These are phyloP conservation scores for Starmerella tilneyi DNA, from an alignment of 805 yeast species.

Conservation along the genomic window DNA sequence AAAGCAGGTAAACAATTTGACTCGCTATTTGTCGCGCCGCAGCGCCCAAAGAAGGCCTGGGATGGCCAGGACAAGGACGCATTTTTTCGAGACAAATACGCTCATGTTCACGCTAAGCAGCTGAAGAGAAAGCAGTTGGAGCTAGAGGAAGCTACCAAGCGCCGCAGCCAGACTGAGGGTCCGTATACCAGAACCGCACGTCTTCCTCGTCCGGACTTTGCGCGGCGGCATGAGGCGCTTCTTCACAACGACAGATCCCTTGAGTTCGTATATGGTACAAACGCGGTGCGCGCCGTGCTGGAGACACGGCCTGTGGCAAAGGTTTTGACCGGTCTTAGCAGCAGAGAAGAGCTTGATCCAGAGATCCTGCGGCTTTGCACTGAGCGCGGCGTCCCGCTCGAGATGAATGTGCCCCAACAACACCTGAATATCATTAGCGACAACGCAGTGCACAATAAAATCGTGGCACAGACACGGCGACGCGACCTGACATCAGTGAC, in stretches of 20 bases:
- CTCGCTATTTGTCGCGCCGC: conserved; percentile 18
- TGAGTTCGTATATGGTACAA: conserved; percentile 69
- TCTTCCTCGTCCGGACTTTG: conserved; percentile 16
- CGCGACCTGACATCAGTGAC: conserved; percentile 32
- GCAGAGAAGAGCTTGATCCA: conserved; percentile 30
- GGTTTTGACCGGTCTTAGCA: conserved; percentile 39
- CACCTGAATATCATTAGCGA: conserved; percentile 51
- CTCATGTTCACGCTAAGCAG: conserved; percentile 53
- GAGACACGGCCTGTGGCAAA: conserved; percentile 45
- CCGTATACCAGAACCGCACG: neutral
- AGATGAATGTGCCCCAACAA: conserved; percentile 36
- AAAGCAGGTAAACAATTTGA: conserved; percentile 18
- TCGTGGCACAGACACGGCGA: conserved; percentile 58
- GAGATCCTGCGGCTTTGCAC: conserved; percentile 43
- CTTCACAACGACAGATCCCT: conserved; percentile 36
- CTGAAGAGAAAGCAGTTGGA: conserved; percentile 25
- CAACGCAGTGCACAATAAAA: conserved; percentile 72
- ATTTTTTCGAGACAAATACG: conserved; percentile 52
- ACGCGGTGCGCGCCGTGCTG: conserved; percentile 64
- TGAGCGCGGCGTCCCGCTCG: conserved; percentile 35
- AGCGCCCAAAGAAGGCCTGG: conserved; percentile 50
- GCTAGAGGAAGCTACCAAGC: conserved; percentile 24
- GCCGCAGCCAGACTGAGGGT: conserved; percentile 1
- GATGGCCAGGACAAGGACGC: conserved; percentile 54
- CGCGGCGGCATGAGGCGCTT: neutral